Evolutionary conservation across 1,284 basidiomycete genomes (phyloP).

Genomic region (Cryptococcus sp.): DNA sequence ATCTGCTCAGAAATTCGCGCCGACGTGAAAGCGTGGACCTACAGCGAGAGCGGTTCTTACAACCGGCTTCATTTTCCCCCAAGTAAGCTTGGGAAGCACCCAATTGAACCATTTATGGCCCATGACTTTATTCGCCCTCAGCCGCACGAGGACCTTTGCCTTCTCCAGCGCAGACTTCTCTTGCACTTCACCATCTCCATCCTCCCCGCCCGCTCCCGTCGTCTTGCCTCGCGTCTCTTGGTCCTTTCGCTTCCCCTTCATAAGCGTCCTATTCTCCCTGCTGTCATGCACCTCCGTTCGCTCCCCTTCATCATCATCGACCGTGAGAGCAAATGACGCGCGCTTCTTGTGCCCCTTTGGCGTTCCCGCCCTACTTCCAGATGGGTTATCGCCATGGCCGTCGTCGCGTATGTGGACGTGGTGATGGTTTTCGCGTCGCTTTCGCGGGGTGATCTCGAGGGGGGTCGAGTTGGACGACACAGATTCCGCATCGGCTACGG

Average conservation of each 20-base stretch:
- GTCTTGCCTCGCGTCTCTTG: neutral
- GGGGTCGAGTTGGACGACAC: too few species aligned
- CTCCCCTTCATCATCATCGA: neutral
- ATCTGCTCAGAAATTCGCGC: neutral
- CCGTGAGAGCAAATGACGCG: slow-evolving; percentile 11
- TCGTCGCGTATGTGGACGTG: too few species aligned
- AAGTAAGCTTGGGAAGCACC: slow-evolving; percentile 38
- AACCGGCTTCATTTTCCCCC: slow-evolving; percentile 37
- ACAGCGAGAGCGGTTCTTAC: slow-evolving; percentile 41
- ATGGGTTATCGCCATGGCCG: too few species aligned
- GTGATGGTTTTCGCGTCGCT: too few species aligned
- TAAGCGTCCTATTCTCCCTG: neutral
- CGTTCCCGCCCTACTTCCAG: neutral
- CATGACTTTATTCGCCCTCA: slow-evolving; percentile 12
- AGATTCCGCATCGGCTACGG: too few species aligned
- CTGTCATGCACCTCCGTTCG: neutral
- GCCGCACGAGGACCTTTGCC: neutral
- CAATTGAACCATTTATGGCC: slow-evolving; percentile 38
- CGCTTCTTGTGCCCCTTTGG: slow-evolving; percentile 1
- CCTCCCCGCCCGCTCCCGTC: neutral
- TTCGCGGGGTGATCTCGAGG: too few species aligned
- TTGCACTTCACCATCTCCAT: neutral
- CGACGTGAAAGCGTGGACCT: slow-evolving; percentile 9
- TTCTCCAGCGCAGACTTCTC: slow-evolving; percentile 3
- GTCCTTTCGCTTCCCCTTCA: neutral